Conservation (phyloP, 768 basidiomycete genomes). For the Sarcodon aspratus region DNA sequence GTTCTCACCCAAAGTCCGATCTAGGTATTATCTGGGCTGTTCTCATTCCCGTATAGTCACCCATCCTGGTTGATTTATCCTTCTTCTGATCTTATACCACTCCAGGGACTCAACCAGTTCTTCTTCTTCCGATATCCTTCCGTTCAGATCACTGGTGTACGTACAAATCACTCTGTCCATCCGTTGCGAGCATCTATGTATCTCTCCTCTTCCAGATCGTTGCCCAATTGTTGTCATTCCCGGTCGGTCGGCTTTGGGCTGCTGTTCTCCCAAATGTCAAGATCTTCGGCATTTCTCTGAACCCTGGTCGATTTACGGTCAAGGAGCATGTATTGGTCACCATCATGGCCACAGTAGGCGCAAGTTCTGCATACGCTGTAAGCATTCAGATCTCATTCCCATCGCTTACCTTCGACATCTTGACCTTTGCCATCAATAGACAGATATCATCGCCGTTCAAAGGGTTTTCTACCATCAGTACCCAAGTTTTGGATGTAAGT, state of each 20-base stretch:
- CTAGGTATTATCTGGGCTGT: neutral
- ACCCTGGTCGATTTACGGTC: conserved; percentile 63
- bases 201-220: conserved; percentile 27
- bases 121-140: conserved; percentile 63
- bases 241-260: conserved; percentile 51
- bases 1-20: neutral
- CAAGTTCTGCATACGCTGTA: conserved; percentile 20
- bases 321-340: conserved; percentile 57
- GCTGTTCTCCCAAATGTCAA: conserved; percentile 37
- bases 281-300: conserved; percentile 39
- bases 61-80: conserved; percentile 29
- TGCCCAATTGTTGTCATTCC: conserved; percentile 60
- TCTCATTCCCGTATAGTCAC: neutral
- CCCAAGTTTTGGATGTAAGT: conserved; percentile 21
- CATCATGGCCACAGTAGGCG: conserved; percentile 29
- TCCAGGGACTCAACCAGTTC: conserved; percentile 59
- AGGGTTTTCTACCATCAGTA: conserved; percentile 31
- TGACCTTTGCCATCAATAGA: conserved; percentile 8
- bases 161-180: conserved; percentile 3
- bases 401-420: neutral
- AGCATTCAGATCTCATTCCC: neutral
- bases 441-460: conserved; percentile 35
- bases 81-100: conserved; percentile 29
- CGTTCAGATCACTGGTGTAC: conserved; percentile 16
- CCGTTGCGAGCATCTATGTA: conserved; percentile 2